These are phyloP conservation scores for Adansonia grandidieri DNA, from an alignment of 441 rosid species.

Conservation along the genomic window DNA sequence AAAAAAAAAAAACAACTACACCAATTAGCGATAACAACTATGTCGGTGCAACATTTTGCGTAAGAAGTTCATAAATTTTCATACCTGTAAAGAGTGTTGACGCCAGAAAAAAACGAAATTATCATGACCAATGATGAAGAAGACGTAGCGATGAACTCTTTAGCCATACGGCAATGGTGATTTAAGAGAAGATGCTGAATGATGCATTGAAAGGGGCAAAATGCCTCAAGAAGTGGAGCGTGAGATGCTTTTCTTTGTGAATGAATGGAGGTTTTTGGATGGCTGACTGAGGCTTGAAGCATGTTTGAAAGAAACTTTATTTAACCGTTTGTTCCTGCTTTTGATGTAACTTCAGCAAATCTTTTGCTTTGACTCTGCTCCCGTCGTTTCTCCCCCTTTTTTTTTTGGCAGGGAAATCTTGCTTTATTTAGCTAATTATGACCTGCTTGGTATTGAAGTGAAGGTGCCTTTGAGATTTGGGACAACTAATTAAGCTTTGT, in stretches of 20 bases:
- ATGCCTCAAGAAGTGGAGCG: constrained; percentile 35
- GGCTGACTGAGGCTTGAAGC: constrained; percentile 21
- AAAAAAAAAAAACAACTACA: background rate
- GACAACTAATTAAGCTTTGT: background rate
- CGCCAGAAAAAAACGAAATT: constrained; percentile 25
- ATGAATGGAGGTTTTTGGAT: background rate
- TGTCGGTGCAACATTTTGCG: background rate
- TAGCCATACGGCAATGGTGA: constrained; percentile 23
- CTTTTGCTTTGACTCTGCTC: background rate
- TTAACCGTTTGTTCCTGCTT: too few relatives aligned
- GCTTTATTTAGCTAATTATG: too few relatives aligned
- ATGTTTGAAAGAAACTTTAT: background rate
- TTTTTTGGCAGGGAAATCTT: too few relatives aligned
- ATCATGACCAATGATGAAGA: constrained; percentile 11
- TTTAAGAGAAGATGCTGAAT: constrained; percentile 16
- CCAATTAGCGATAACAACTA: background rate
- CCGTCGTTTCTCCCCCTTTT: too few relatives aligned
- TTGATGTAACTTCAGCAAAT: too few relatives aligned
- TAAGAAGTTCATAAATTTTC: too few relatives aligned
- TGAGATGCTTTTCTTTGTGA: constrained; percentile 65
- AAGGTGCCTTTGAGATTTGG: background rate
- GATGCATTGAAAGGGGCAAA: constrained; percentile 15
- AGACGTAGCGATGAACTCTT: constrained; percentile 20
- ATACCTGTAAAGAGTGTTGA: constrained; percentile 37
- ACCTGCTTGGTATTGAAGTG: background rate